Evolutionary conservation across 495 filamentous ascomycete species (phyloP).

Genomic region (Bathelium albidoporum): DNA sequence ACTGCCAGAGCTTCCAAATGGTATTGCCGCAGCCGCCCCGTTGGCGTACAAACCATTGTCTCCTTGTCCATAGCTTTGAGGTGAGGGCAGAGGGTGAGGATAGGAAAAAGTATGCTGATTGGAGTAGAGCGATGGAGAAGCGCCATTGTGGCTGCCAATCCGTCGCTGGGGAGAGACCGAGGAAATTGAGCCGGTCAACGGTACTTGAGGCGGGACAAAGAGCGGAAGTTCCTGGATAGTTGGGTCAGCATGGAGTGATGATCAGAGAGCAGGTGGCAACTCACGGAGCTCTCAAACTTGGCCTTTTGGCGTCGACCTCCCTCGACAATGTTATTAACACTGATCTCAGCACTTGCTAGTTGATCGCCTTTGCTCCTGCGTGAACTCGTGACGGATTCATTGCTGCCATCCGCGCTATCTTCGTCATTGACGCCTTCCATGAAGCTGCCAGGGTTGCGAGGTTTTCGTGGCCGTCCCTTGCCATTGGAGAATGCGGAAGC

Average conservation of each 20-base stretch:
- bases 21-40: constrained; percentile 16
- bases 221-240: constrained; percentile 72
- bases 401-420: constrained; percentile 70
- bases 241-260: constrained; percentile 16
- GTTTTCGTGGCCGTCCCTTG: constrained; percentile 55
- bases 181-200: constrained; percentile 74
- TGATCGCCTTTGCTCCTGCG: constrained; percentile 67
- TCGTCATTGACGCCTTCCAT: constrained; percentile 54
- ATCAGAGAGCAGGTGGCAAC: constrained; percentile 26
- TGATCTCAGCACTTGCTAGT: constrained; percentile 90
- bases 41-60: constrained; percentile 34
- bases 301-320: constrained; percentile 89
- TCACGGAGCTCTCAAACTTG: constrained; percentile 95
- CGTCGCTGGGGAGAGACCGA: constrained; percentile 88
- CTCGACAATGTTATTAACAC: constrained; percentile 94
- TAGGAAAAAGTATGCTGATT: constrained; percentile 66
- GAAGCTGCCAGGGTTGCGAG: constrained; percentile 61
- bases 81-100: constrained; percentile 62
- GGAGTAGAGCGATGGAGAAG: constrained; percentile 58
- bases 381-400: constrained; percentile 57
- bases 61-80: constrained; percentile 57
- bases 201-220: constrained; percentile 88
- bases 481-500: constrained; percentile 49
- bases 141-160: constrained; percentile 47
- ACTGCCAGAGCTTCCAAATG: constrained; percentile 21